Percentiles rank a stretch among this genome's conserved stretches.
These are phyloP conservation scores for Candida pini DNA, from an alignment of 805 yeast species.

Conservation along the genomic window DNA sequence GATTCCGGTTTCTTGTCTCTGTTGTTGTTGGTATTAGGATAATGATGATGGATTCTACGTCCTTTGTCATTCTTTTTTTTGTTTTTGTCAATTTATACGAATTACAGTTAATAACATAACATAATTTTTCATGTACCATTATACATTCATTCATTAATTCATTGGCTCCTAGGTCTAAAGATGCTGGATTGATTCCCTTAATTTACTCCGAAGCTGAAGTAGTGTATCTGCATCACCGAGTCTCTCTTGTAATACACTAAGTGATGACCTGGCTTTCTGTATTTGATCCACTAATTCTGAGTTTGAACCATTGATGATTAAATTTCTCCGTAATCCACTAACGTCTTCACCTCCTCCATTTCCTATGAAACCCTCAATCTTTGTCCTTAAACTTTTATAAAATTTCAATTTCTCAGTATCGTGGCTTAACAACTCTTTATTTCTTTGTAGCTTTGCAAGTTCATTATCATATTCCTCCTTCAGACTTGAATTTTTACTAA, in stretches of 20 bases:
- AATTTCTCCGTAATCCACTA: slow-evolving; percentile 13
- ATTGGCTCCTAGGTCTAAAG: too few relatives aligned
- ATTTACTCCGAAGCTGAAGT: too few relatives aligned
- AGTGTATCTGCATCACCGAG: too few relatives aligned
- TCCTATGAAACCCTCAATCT: slow-evolving; percentile 8
- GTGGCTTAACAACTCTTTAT: slow-evolving; percentile 10
- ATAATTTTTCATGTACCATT: too few relatives aligned
- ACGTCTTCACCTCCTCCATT: slow-evolving; percentile 6
- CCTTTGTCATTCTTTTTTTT: too few relatives aligned
- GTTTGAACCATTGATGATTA: slow-evolving; percentile 18
- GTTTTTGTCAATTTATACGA: too few relatives aligned
- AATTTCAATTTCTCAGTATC: slow-evolving; percentile 11
- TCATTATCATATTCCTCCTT: slow-evolving; percentile 20
- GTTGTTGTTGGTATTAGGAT: too few relatives aligned
- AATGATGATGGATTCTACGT: too few relatives aligned
- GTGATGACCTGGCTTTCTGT: slow-evolving; percentile 10
- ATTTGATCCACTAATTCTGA: slow-evolving; percentile 17
- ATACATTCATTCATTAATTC: too few relatives aligned
- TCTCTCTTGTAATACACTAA: slow-evolving; percentile 2
- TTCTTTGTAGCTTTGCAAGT: slow-evolving; percentile 10
- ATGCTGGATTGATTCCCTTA: too few relatives aligned
- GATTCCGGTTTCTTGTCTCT: too few relatives aligned
- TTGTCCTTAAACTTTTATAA: slow-evolving; percentile 13
- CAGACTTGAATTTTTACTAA: slow-evolving; percentile 16
- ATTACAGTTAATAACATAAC: too few relatives aligned